phyloP scores from a whole-genome alignment of 2,329 filamentous ascomycete genomes.

The Lasiodiplodia citricola region DNA sequence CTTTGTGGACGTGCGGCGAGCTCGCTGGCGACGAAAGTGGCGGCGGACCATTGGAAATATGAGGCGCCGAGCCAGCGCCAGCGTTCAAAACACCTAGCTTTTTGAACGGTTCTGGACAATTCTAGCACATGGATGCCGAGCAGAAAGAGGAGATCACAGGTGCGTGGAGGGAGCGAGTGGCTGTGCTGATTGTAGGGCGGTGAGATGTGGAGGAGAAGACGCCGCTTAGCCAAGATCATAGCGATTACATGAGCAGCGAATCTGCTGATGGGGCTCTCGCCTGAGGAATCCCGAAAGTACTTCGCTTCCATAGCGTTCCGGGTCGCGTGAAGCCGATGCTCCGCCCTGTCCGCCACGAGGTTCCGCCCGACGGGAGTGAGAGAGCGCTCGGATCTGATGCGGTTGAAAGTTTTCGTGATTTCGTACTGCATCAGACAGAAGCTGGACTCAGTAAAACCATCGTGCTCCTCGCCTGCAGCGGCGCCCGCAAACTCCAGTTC shows the following conservation, averaged over 20 bases:
- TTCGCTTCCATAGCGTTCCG: background rate
- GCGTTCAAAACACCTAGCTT: background rate
- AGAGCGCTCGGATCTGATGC: no score
- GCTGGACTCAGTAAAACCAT: no score
- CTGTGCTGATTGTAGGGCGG: background rate
- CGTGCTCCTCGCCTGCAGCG: no score
- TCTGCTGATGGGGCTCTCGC: background rate
- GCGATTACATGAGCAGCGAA: background rate
- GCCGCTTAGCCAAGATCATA: background rate
- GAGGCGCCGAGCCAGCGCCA: background rate
- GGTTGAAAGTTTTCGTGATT: no score
- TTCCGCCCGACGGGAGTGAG: no score
- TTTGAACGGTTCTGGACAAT: background rate
- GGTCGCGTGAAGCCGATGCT: background rate
- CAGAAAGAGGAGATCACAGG: background rate
- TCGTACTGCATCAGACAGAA: no score
- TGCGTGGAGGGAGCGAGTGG: background rate
- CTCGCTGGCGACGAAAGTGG: slow-evolving; percentile 2
- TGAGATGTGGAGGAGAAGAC: background rate
- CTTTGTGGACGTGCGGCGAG: background rate
- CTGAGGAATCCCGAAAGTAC: background rate
- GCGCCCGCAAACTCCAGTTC: no score
- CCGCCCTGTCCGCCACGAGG: no score
- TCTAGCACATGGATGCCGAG: background rate
- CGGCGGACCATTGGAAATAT: background rate